Base-by-base conservation (phyloP, 225 moss, liverwort and hornwort genomes). In the Rhytidiadelphus loreus region DNA sequence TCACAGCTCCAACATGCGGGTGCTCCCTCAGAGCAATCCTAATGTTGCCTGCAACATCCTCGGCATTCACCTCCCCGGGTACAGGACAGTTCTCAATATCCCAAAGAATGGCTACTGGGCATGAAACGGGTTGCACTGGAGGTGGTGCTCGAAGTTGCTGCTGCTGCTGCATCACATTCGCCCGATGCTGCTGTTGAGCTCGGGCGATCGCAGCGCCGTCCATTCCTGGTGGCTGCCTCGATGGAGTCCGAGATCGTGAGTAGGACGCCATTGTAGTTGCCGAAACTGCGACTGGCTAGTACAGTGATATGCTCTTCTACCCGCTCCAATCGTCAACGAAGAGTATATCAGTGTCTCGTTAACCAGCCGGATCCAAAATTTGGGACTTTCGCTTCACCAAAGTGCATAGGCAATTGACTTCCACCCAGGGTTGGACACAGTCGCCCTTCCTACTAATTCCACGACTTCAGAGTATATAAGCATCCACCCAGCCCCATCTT, bases 41-140 rank as follows among this genome's bases (percentile, higher is more conserved):
- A 13, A 98, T 95, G 88, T 98, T 98, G 17, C 95, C 95, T 33
- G 97, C 98, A 53, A 98, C 97, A 87, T 96, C 97, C 87, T 97
- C 96, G n/a, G 98, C 95, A 71, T 96, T 95, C 85, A 98, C 97
- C 80, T 96, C 97, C 22, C 93, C 91, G 26, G 98, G 97, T 50
- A 98, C 98, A n/a, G 94, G 96, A 73, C 98, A 98, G 83, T 98
- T 98, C 85, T 98, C 98, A 68, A 98, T 98, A 87, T 98, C 98
- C 98, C 97, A 98, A n/a, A 97, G 94, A 88, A 97, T 97, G 48
- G 96, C 97, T 35, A 97, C 95, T n/a, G 93, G 92, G 71, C 94
- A 93, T 65, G 88, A 43, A 81, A 84, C 73, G 39, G 86, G 74
- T 87, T 90, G 92, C n/a, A 92, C 86, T 28, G 85, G 83, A 92